Evolutionary conservation across 139 green algal species (phyloP), one percentile per base, ranked within the genome.

Genomic region (Nannochloris sp.): DNA sequence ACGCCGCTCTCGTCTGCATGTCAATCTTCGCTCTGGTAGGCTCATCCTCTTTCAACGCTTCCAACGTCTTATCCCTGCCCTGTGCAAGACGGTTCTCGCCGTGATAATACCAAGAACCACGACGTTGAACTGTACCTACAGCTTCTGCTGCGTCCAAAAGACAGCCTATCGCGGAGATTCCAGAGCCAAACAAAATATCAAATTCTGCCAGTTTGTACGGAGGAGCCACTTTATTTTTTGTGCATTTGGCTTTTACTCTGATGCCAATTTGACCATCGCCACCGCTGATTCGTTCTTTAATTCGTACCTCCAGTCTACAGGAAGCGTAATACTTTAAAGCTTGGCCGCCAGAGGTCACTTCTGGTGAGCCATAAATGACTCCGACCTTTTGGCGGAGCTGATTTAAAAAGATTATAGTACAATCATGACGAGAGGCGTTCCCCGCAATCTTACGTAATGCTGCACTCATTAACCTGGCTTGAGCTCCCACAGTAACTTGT

Each of bases 291-390:
- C 70, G 79, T 32, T 85, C 80, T 54, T 89, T 92, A 29, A 85
- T 80, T 19, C 88, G 65, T 31, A 94, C 72, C 27, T 93, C 83
- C 32, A 91, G 35, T 39, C 71, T 25, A 27, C 85, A 72, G 2
- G 67, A 85, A 15, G 83, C 74, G 65, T 97, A 97, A 76, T 89
- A 98, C 72, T 97, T 97, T 35, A 99, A 83, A 6, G 94, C 93
- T n/a, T 93, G 77, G 37, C 94, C 94, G 10, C 94, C 94, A 0
- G 70, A 82, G 31, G 93, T 98, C 8, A 87, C 65, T 77, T 99
- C 94, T 3, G 93, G 89, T 70, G 83, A 93, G 60, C 91, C 91
- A 76, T 90, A 97, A 24, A 96, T 85, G 7, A 97, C 85, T 25
- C 89, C 87, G 10, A 95, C 82, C 85, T 98, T 98, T 29, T 87